These are phyloP conservation scores for Clausena lansium DNA, from an alignment of 345 rosid species.

Conservation along the genomic window DNA sequence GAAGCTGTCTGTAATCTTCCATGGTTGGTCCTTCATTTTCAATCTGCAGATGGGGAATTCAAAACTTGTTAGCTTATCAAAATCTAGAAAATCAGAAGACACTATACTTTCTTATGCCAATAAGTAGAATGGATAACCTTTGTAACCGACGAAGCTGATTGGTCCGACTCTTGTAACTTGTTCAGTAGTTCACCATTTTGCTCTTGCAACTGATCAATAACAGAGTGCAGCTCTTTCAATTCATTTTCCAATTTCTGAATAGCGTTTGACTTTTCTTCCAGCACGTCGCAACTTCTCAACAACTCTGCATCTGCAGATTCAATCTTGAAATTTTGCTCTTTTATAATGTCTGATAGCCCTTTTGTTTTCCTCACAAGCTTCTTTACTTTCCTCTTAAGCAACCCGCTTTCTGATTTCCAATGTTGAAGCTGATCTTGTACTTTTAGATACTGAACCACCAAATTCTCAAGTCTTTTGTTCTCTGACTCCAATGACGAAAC, in stretches of 20 bases:
- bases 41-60: slow-evolving; percentile 24
- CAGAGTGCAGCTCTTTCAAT: slow-evolving; percentile 30
- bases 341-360: slow-evolving; percentile 25
- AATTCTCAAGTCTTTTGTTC: slow-evolving; percentile 33
- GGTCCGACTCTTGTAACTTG: slow-evolving; percentile 27
- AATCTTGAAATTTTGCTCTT: slow-evolving; percentile 37
- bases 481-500: slow-evolving; percentile 45
- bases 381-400: slow-evolving; percentile 50
- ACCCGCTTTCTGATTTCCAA: slow-evolving; percentile 38
- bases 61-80: background rate
- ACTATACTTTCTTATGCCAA: background rate
- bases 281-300: slow-evolving; percentile 16
- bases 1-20: slow-evolving; percentile 43
- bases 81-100: background rate
- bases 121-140: slow-evolving; percentile 34
- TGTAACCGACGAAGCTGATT: slow-evolving; percentile 26
- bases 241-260: slow-evolving; percentile 44
- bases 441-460: slow-evolving; percentile 36
- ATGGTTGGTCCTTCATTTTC: slow-evolving; percentile 21
- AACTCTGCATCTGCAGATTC: slow-evolving; percentile 39
- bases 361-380: slow-evolving; percentile 43
- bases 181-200: slow-evolving; percentile 36
- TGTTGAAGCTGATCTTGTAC: slow-evolving; percentile 35
- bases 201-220: slow-evolving; percentile 31
- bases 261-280: slow-evolving; percentile 28